Evolutionary conservation across 345 rosid species (phyloP).

Genomic region (Gossypium arboreum): DNA sequence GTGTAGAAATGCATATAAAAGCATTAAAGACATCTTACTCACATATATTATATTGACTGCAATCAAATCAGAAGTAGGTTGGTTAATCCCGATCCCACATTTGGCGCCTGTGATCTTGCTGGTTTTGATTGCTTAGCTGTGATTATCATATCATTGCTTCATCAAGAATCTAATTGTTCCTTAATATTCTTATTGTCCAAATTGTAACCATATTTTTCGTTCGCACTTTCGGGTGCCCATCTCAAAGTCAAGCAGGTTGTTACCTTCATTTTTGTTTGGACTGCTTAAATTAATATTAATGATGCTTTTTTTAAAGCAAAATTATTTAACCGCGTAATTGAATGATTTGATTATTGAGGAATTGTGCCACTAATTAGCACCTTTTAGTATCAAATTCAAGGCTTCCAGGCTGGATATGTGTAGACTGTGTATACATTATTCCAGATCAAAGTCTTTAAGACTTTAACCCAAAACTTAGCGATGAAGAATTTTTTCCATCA

Average conservation of each 20-base stretch:
- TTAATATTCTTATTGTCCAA: slow-evolving; percentile 3
- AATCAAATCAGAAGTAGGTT: not conserved
- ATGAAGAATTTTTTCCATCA: too few relatives aligned
- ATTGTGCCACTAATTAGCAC: not conserved
- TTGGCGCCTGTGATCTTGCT: not conserved
- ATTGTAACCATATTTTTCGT: too few relatives aligned
- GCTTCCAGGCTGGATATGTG: too few relatives aligned
- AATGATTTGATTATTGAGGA: not conserved
- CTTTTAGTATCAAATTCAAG: not conserved
- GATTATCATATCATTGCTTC: not conserved
- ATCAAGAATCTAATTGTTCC: not conserved
- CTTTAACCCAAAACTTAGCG: too few relatives aligned
- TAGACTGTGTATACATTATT: too few relatives aligned
- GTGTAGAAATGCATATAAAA: not conserved
- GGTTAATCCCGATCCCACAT: not conserved
- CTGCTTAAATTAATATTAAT: not conserved
- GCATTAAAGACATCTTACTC: not conserved
- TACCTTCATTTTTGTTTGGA: not conserved
- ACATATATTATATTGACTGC: not conserved
- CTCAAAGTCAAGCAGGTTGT: not conserved
- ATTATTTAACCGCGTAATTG: too few relatives aligned
- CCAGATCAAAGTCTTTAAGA: too few relatives aligned
- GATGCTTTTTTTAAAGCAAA: not conserved
- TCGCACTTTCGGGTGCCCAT: not conserved
- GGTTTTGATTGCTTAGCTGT: not conserved